phyloP scores from a whole-genome alignment of 2,329 filamentous ascomycete species.

The Xylaria sp. region DNA sequence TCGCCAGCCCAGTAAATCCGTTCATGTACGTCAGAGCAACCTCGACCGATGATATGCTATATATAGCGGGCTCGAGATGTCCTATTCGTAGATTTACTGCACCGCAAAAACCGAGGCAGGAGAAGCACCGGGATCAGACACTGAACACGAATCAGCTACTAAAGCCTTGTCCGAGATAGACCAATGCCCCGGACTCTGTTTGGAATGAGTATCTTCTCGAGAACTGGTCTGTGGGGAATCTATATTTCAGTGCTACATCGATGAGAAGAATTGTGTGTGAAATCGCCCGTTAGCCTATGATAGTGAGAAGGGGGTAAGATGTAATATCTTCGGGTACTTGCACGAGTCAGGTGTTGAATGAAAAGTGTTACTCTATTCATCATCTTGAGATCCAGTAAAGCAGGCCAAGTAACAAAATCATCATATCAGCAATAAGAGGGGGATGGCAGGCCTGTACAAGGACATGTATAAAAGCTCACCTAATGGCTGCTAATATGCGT shows the following conservation, averaged over 20 bases:
- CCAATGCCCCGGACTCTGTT: background rate
- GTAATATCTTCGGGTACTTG: background rate
- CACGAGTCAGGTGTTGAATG: conserved; percentile 6
- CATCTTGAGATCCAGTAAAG: conserved; percentile 32
- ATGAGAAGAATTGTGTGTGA: background rate
- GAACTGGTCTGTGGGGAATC: background rate
- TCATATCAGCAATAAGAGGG: conserved; percentile 19
- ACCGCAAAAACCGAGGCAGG: background rate
- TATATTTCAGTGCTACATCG: background rate
- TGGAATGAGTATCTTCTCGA: background rate
- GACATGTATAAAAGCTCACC: background rate
- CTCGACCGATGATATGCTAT: too few relatives aligned
- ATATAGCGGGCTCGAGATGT: too few relatives aligned
- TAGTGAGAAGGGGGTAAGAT: background rate
- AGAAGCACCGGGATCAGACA: background rate
- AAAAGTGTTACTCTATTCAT: conserved; percentile 23
- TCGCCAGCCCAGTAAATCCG: too few relatives aligned
- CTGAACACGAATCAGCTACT: background rate
- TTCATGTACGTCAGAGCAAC: too few relatives aligned
- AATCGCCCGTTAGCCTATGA: background rate
- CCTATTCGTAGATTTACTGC: too few relatives aligned
- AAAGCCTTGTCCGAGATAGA: background rate
- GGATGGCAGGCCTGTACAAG: background rate
- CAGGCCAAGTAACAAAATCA: conserved; percentile 29
- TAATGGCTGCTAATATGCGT: too few relatives aligned